phyloP scores from a whole-genome alignment of 1,139 yeast genomes.

The Suhomyces maxii region DNA sequence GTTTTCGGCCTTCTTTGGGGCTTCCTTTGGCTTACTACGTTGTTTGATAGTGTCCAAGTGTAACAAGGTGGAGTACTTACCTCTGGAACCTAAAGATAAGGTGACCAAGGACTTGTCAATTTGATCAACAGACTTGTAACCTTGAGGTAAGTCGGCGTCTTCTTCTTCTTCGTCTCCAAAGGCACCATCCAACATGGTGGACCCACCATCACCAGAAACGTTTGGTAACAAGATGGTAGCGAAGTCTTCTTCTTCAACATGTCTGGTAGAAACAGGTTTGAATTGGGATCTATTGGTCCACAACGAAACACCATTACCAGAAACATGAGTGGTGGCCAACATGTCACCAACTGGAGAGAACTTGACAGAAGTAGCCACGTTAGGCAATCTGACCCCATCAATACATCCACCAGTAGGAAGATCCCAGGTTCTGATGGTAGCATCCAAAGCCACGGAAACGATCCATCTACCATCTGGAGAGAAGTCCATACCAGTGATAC shows the following conservation, averaged over 20 bases:
- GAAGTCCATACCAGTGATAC: constrained; percentile 87
- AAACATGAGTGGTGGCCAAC: constrained; percentile 90
- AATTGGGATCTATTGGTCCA: constrained; percentile 95
- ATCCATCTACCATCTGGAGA: constrained; percentile 97
- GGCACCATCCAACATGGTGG: constrained; percentile 79
- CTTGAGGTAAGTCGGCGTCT: constrained; percentile 25
- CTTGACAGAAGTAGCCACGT: constrained; percentile 76
- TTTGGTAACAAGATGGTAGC: constrained; percentile 64
- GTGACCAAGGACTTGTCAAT: constrained; percentile 66
- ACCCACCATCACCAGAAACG: constrained; percentile 81
- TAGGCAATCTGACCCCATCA: constrained; percentile 80
- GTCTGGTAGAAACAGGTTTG: constrained; percentile 69
- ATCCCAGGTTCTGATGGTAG: constrained; percentile 95
- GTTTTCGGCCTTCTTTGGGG: constrained; percentile 81
- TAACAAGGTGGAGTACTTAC: constrained; percentile 73
- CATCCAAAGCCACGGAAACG: constrained; percentile 78
- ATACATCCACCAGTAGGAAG: constrained; percentile 96
- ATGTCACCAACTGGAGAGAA: constrained; percentile 89
- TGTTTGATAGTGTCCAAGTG: constrained; percentile 81
- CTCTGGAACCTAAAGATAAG: constrained; percentile 72
- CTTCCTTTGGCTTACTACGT: constrained; percentile 87
- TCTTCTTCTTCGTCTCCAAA: constrained; percentile 37
- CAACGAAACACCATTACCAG: constrained; percentile 83
- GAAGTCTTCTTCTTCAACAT: constrained; percentile 73
- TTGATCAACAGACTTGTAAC: constrained; percentile 64